These are phyloP conservation scores for Xylaria telfairii DNA, from an alignment of 495 filamentous ascomycete genomes.

Conservation along the genomic window DNA sequence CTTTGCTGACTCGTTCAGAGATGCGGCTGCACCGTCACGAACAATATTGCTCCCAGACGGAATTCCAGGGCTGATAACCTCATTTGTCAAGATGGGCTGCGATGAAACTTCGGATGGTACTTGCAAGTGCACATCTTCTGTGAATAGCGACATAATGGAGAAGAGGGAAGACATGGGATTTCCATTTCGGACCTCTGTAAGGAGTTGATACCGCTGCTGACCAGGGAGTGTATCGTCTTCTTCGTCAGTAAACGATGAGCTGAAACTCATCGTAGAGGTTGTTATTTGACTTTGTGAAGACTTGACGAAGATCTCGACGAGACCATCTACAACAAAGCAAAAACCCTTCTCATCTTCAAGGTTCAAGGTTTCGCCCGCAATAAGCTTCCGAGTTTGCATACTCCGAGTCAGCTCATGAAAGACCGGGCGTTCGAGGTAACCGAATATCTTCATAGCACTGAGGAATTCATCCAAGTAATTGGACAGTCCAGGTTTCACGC, in stretches of 20 bases:
- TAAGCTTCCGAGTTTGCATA: slow-evolving; percentile 96
- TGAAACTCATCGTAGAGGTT: slow-evolving; percentile 32
- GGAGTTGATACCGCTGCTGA: slow-evolving; percentile 80
- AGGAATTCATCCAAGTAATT: slow-evolving; percentile 98
- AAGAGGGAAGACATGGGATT: slow-evolving; percentile 98
- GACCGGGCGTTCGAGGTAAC: slow-evolving; percentile 92
- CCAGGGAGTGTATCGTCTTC: slow-evolving; percentile 64
- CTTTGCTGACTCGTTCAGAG: slow-evolving; percentile 33
- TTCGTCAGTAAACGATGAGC: slow-evolving; percentile 67
- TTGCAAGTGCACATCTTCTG: slow-evolving; percentile 86
- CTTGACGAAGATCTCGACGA: slow-evolving; percentile 98
- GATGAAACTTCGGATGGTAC: slow-evolving; percentile 31
- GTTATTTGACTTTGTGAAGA: slow-evolving; percentile 64
- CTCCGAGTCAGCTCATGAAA: slow-evolving; percentile 97
- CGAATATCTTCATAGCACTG: slow-evolving; percentile 99
- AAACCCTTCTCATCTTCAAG: slow-evolving; percentile 98
- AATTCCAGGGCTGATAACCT: slow-evolving; percentile 35
- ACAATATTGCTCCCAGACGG: slow-evolving; percentile 53
- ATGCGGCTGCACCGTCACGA: slow-evolving; percentile 41
- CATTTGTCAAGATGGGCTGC: slow-evolving; percentile 20
- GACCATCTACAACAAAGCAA: slow-evolving; percentile 93
- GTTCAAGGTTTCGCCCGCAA: slow-evolving; percentile 92
- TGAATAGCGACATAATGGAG: slow-evolving; percentile 95
- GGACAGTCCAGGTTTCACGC: slow-evolving; percentile 85
- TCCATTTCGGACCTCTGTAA: slow-evolving; percentile 97